Percentiles rank a stretch among this genome's conserved stretches.
Evolutionary conservation across 495 filamentous ascomycete species (phyloP).

Genomic region (Tetracladium setigerum): DNA sequence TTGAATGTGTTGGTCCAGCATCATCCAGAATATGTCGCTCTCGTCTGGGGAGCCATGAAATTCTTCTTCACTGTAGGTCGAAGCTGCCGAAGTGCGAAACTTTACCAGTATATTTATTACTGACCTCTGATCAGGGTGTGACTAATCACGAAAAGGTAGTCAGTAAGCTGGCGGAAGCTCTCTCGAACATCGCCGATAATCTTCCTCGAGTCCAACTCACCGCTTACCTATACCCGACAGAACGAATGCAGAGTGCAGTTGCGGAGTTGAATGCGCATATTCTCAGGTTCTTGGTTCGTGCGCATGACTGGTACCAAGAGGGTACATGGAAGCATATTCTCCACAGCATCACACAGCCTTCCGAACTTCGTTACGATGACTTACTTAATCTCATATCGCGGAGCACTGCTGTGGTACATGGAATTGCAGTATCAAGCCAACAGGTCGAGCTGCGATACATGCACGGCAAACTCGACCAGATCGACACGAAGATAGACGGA

Average conservation of each 20-base stretch:
- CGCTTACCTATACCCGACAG: conserved; percentile 26
- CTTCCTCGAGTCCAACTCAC: conserved; percentile 27
- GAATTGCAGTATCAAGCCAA: too few species aligned
- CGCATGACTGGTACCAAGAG: conserved; percentile 27
- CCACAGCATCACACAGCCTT: neutral
- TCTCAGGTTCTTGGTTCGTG: conserved; percentile 23
- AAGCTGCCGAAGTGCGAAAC: too few species aligned
- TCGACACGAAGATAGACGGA: neutral
- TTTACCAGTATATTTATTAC: neutral
- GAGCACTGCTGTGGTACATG: too few species aligned
- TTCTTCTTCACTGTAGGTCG: conserved; percentile 20
- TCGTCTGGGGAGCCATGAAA: conserved; percentile 30
- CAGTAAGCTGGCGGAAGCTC: conserved; percentile 19
- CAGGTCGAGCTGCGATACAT: too few species aligned
- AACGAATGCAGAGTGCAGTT: conserved; percentile 24
- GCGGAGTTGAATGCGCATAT: conserved; percentile 26
- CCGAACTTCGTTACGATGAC: too few species aligned
- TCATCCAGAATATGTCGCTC: conserved; percentile 29
- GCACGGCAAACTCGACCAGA: neutral
- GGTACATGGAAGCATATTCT: conserved; percentile 2
- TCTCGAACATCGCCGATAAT: conserved; percentile 24
- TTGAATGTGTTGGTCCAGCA: conserved; percentile 20
- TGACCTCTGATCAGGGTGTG: conserved; percentile 3
- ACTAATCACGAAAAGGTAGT: conserved; percentile 24
- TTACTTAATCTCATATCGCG: too few species aligned